These are phyloP conservation scores for Suillus subluteus DNA, from an alignment of 768 basidiomycete genomes.

Conservation along the genomic window DNA sequence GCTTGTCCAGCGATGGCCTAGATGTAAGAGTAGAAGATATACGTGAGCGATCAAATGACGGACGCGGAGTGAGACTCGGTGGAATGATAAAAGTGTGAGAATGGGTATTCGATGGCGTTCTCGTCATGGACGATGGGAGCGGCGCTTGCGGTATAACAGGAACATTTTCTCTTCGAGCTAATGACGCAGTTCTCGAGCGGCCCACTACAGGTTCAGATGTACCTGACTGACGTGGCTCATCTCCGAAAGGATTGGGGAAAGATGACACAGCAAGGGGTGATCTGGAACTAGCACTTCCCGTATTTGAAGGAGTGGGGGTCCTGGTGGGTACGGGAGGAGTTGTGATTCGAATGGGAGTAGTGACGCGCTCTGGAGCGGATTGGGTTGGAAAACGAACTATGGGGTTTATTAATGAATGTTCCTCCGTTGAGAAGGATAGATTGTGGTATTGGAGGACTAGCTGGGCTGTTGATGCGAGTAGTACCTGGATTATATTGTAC, in stretches of 20 bases:
- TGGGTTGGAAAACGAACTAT: constrained; percentile 13
- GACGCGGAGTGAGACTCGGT: constrained; percentile 19
- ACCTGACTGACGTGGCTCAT: constrained; percentile 12
- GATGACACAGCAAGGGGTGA: constrained; percentile 16
- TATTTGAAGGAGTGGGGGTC: constrained; percentile 25
- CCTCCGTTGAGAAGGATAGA: constrained; percentile 13
- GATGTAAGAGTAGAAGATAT: constrained; percentile 20
- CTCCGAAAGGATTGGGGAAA: constrained; percentile 20
- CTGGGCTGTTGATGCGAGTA: background rate
- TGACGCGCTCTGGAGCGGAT: constrained; percentile 19
- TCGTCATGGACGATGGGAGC: constrained; percentile 14
- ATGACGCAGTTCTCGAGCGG: constrained; percentile 23
- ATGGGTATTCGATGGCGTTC: constrained; percentile 2
- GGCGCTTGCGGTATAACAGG: constrained; percentile 9
- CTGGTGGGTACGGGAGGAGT: constrained; percentile 22
- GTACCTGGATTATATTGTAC: constrained; percentile 18
- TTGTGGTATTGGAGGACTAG: constrained; percentile 4
- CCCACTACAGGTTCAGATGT: constrained; percentile 1
- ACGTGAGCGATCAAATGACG: constrained; percentile 22
- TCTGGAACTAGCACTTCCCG: constrained; percentile 7
- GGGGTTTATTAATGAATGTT: constrained; percentile 8
- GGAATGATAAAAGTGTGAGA: constrained; percentile 10
- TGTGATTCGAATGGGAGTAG: constrained; percentile 20
- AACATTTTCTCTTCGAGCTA: constrained; percentile 19
- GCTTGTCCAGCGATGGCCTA: constrained; percentile 22